Percentiles rank a stretch among this genome's conserved stretches.
Conservation (phyloP, 805 yeast genomes). For the Saturnispora dispora region DNA sequence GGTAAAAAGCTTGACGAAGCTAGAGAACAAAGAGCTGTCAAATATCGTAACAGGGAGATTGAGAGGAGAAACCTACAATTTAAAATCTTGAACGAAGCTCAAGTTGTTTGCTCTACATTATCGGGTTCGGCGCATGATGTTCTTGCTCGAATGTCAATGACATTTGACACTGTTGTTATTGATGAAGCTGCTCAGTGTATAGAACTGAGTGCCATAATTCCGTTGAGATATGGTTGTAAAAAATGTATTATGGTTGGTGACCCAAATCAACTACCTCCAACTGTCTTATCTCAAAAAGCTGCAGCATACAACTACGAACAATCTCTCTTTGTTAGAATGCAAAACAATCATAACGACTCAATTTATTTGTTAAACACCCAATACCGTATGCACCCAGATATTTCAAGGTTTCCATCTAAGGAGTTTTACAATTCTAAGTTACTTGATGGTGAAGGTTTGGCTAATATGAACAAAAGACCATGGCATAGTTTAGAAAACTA, state of each 20-base stretch:
- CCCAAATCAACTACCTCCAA: conserved; percentile 96
- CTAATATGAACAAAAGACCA: conserved; percentile 43
- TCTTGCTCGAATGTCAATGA: conserved; percentile 60
- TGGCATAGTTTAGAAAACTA: conserved; percentile 63
- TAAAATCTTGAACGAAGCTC: conserved; percentile 60
- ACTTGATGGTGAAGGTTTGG: conserved; percentile 74
- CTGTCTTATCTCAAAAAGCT: conserved; percentile 86
- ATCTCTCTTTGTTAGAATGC: conserved; percentile 91
- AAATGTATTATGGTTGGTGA: conserved; percentile 97
- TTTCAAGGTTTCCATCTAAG: conserved; percentile 75
- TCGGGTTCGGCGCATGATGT: conserved; percentile 94
- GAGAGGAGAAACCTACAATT: conserved; percentile 70
- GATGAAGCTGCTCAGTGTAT: conserved; percentile 99
- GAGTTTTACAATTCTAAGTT: conserved; percentile 71
- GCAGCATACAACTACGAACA: conserved; percentile 76
- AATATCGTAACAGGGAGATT: conserved; percentile 65
- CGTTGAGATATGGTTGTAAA: conserved; percentile 82
- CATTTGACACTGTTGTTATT: conserved; percentile 82
- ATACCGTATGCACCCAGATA: conserved; percentile 95
- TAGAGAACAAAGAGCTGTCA: conserved; percentile 63
- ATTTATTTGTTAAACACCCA: conserved; percentile 79
- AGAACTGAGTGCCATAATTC: conserved; percentile 84
- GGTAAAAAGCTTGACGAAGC: conserved; percentile 71
- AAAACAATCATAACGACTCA: conserved; percentile 46
- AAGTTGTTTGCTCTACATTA: conserved; percentile 82